Evolutionary conservation across 1,284 basidiomycete species (phyloP).

Genomic region (Golubevia sp.): DNA sequence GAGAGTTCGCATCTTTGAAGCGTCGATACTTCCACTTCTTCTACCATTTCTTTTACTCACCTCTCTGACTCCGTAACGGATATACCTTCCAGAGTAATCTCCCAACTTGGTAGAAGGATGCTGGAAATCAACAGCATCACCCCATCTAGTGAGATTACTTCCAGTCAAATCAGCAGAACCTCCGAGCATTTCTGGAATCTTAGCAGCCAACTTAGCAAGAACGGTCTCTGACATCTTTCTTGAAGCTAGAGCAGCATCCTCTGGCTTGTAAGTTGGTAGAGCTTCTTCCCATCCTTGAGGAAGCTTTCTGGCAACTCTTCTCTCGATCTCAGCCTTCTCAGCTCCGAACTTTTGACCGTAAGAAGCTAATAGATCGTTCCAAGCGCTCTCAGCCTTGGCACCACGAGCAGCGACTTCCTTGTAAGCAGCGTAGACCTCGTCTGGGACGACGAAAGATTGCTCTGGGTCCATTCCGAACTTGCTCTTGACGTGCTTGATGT

Average conservation of each 20-base stretch:
- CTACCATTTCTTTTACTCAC: too few species aligned
- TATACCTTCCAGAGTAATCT: conserved; percentile 82
- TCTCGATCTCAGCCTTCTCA: conserved; percentile 82
- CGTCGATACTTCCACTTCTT: neutral
- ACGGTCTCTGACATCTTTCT: conserved; percentile 92
- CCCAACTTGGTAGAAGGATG: conserved; percentile 79
- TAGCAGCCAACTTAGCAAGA: conserved; percentile 75
- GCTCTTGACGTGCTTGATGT: conserved; percentile 80
- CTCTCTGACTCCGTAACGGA: conserved; percentile 95
- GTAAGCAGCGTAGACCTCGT: conserved; percentile 76
- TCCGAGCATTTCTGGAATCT: conserved; percentile 76
- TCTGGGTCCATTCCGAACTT: conserved; percentile 83
- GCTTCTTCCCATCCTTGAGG: conserved; percentile 83
- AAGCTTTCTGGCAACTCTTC: conserved; percentile 81
- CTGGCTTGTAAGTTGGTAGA: conserved; percentile 80
- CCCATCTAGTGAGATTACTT: conserved; percentile 83
- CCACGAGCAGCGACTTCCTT: conserved; percentile 72
- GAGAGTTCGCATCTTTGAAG: neutral
- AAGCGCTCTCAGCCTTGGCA: conserved; percentile 74
- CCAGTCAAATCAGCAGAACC: conserved; percentile 92
- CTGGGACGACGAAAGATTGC: conserved; percentile 77
- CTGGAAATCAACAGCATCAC: conserved; percentile 87
- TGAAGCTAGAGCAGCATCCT: conserved; percentile 82
- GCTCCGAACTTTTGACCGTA: conserved; percentile 80
- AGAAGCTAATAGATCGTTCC: conserved; percentile 74